phyloP scores from a whole-genome alignment of 1,284 basidiomycete genomes.

The Salmacisia buchloeana region DNA sequence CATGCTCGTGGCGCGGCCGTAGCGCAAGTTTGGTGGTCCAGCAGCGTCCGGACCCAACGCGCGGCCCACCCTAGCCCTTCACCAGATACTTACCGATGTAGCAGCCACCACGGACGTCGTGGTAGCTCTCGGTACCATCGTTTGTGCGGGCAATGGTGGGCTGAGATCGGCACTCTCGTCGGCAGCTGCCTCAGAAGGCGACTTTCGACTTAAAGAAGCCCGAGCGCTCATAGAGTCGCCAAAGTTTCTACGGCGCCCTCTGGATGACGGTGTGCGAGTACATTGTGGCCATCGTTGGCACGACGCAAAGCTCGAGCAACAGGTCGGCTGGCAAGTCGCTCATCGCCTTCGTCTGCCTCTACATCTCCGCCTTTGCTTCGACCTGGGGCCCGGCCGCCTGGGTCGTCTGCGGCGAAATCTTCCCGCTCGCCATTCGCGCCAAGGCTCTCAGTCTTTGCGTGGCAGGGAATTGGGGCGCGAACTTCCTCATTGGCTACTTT shows the following conservation, averaged over 20 bases:
- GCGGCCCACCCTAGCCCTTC: conserved; percentile 57
- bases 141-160: too few relatives aligned
- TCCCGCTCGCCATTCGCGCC: conserved; percentile 62
- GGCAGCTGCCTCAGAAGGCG: too few relatives aligned
- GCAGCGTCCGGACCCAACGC: neutral
- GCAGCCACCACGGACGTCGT: conserved; percentile 54
- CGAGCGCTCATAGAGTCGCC: too few relatives aligned
- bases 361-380: conserved; percentile 52
- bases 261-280: conserved; percentile 51
- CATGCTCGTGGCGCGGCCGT: too few relatives aligned
- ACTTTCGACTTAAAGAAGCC: too few relatives aligned
- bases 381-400: conserved; percentile 54
- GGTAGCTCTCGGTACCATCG: conserved; percentile 82
- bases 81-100: conserved; percentile 68
- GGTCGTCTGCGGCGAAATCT: conserved; percentile 47
- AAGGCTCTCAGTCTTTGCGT: conserved; percentile 71
- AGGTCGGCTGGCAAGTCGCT: conserved; percentile 52
- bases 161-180: too few relatives aligned
- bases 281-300: conserved; percentile 53
- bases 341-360: conserved; percentile 56
- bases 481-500: conserved; percentile 54
- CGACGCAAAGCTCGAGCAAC: conserved; percentile 33
- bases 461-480: conserved; percentile 63
- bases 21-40: conserved; percentile 5
- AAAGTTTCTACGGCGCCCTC: neutral